Evolutionary conservation across 257 asterid genomes (phyloP).

Genomic region (Solanum virginianum): DNA sequence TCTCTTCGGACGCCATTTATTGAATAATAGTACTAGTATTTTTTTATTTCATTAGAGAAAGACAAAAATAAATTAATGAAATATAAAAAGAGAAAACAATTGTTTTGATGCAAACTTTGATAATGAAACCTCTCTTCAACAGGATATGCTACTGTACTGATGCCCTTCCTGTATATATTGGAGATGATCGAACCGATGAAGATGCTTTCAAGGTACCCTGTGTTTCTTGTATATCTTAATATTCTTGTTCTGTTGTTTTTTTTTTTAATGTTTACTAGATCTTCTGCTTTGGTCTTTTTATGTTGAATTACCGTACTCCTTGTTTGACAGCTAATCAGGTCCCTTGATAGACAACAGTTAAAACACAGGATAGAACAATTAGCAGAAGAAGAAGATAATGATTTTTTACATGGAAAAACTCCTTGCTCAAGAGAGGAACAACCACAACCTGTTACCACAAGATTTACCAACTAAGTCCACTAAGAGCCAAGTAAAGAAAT

Average conservation of each 20-base stretch:
- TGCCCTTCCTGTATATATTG: slow-evolving; percentile 77
- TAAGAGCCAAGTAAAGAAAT: too few species aligned
- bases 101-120: background rate
- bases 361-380: too few species aligned
- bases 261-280: background rate
- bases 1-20: too few species aligned
- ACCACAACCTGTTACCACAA: too few species aligned
- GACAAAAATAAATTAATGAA: background rate
- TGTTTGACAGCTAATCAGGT: too few species aligned
- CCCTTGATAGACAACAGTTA: too few species aligned
- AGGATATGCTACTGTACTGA: slow-evolving; percentile 44
- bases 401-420: too few species aligned
- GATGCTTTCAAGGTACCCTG: slow-evolving; percentile 78
- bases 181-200: slow-evolving; percentile 86
- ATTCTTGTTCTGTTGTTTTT: background rate
- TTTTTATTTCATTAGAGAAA: background rate
- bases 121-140: background rate
- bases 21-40: background rate
- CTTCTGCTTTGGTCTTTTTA: background rate
- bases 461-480: too few species aligned
- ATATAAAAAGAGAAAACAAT: background rate
- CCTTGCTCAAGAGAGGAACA: too few species aligned
- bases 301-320: background rate
- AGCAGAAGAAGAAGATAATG: too few species aligned
- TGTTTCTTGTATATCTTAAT: background rate